Conservation (phyloP, 495 filamentous ascomycete species). For the Talaromyces nanjingensis region DNA sequence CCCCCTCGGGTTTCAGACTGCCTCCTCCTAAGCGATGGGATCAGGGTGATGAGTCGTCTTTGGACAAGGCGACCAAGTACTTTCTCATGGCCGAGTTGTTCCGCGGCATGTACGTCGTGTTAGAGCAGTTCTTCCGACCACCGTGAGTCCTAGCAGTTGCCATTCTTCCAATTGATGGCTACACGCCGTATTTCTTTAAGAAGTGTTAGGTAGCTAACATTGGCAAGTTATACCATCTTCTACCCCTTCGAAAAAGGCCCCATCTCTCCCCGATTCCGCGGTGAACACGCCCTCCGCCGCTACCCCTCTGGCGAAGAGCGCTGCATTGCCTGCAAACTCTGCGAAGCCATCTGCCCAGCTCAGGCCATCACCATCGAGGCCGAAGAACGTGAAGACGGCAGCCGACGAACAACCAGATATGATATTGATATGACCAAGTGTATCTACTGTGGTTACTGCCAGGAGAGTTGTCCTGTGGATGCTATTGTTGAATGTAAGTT, state of each 20-base stretch:
- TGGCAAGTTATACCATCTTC: conserved; percentile 86
- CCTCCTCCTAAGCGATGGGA: conserved; percentile 63
- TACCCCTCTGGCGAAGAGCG: conserved; percentile 97
- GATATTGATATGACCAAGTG: conserved; percentile 99
- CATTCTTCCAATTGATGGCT: neutral
- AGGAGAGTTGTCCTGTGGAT: conserved; percentile 97
- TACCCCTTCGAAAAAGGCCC: conserved; percentile 99
- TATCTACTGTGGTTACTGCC: conserved; percentile 99
- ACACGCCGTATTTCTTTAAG: conserved; percentile 3
- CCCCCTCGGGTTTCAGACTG: conserved; percentile 70
- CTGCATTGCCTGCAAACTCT: conserved; percentile 99
- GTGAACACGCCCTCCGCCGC: conserved; percentile 89
- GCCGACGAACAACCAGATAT: conserved; percentile 89
- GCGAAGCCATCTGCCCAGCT: conserved; percentile 96
- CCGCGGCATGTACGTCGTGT: conserved; percentile 92
- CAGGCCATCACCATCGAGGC: conserved; percentile 98
- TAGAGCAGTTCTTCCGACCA: conserved; percentile 97
- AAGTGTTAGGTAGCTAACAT: conserved; percentile 8
- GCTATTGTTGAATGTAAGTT: conserved; percentile 83
- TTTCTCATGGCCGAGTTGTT: conserved; percentile 93
- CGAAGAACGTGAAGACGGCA: conserved; percentile 93
- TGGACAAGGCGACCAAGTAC: conserved; percentile 83
- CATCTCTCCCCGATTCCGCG: conserved; percentile 94
- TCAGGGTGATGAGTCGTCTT: conserved; percentile 56
- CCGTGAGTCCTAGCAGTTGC: conserved; percentile 57